Percentiles rank a stretch among this genome's conserved stretches.
Conservation (phyloP, 1,284 basidiomycete genomes). For the Sanghuangporus baumii region DNA sequence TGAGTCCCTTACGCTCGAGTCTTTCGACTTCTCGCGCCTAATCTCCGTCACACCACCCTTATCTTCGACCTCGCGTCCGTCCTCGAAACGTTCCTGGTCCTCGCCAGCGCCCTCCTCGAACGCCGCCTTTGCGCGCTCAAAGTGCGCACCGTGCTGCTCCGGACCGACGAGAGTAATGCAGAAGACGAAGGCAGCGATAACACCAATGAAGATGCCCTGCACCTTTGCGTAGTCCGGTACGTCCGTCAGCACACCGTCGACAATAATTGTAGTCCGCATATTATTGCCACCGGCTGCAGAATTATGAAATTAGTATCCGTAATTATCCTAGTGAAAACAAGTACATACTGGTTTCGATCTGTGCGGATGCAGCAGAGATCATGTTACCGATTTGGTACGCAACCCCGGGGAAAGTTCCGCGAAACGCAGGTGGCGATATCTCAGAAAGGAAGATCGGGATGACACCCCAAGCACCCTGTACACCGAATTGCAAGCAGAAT, state of each 20-base stretch:
- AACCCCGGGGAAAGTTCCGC: slow-evolving; percentile 89
- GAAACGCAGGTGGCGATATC: slow-evolving; percentile 88
- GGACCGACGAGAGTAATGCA: slow-evolving; percentile 67
- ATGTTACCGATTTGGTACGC: slow-evolving; percentile 91
- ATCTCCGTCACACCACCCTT: neutral
- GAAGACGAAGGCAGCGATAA: slow-evolving; percentile 61
- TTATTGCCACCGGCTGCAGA: slow-evolving; percentile 55
- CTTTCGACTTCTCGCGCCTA: neutral
- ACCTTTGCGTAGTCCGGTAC: slow-evolving; percentile 81
- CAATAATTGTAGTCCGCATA: slow-evolving; percentile 44
- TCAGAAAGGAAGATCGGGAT: slow-evolving; percentile 88
- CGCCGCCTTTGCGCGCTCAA: slow-evolving; percentile 77
- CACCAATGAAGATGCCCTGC: slow-evolving; percentile 86
- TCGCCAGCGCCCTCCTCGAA: slow-evolving; percentile 67
- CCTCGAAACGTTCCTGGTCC: slow-evolving; percentile 30
- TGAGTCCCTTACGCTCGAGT: neutral
- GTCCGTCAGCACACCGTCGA: slow-evolving; percentile 37
- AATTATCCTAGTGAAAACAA: slow-evolving; percentile 9
- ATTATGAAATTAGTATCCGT: slow-evolving; percentile 1
- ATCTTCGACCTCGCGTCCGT: slow-evolving; percentile 19
- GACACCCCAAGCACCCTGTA: slow-evolving; percentile 81
- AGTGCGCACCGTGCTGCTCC: slow-evolving; percentile 76
- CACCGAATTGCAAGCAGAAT: slow-evolving; percentile 83
- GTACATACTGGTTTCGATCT: slow-evolving; percentile 81
- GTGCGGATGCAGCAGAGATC: slow-evolving; percentile 82